Evolutionary conservation across 257 asterid species (phyloP), one percentile per base, ranked within the genome.

Genomic region (Petrea volubilis): DNA sequence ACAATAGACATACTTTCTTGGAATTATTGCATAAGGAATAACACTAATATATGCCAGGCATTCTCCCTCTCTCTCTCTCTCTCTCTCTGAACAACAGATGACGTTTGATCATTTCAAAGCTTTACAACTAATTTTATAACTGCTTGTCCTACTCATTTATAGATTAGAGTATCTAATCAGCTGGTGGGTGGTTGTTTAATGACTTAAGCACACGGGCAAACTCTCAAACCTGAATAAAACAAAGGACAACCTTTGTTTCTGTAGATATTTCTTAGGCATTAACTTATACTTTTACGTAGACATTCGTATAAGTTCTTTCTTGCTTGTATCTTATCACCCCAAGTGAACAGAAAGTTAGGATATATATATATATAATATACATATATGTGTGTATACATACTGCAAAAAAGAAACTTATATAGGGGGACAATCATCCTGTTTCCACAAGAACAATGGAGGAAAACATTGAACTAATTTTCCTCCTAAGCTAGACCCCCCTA

Each of bases 401-500:
- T 53, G 34, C 60, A n/a, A n/a, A 57, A 3, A 60, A 17, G 46
- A 33, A 52, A 23, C 60, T 65, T 51, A 18, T 21, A 12, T 21
- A 46, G 31, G 59, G 14, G 25, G 25, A 47, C 68, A 64, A 28
- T 49, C 66, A 28, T 47, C n/a, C 9, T 3, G 4, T 27, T 64
- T 47, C 23, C 2, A 21, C 28, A 41, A 27, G 14, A 44, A 28
- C 67, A 38, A 28, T 8, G 38, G 20, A 29, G 29, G 51, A n/a
- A 4, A 76, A 27, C 34, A 43, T 73, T 13, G 63, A 17, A 40
- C 60, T 51, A 41, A n/a, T n/a, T n/a, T 27, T 41, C 79, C 67
- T 66, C 53, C 77, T 71, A 64, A 34, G 56, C 73, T 69, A 78
- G 44, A 67, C 14, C 65, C 62, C 62, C n/a, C n/a, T n/a, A n/a